phyloP scores from a whole-genome alignment of 306 rosid genomes.

The Cicer bijugum region DNA sequence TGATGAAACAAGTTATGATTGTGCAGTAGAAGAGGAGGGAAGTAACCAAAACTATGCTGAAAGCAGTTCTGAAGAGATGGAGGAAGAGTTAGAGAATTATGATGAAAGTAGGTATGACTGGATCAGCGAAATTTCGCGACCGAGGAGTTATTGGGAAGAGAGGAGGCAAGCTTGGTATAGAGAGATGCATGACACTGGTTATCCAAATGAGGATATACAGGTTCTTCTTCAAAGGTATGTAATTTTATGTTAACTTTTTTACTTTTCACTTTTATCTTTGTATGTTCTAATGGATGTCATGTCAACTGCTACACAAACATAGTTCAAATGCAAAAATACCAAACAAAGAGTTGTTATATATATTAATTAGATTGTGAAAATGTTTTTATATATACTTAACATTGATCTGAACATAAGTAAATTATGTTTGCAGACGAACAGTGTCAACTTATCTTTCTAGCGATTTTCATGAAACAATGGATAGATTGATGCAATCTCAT shows the following conservation, averaged over 20 bases:
- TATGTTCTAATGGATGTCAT: background rate
- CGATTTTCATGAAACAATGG: slow-evolving; percentile 70
- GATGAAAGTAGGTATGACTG: slow-evolving; percentile 62
- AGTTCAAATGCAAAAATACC: no score
- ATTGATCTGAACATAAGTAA: slow-evolving; percentile 30
- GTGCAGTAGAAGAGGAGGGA: slow-evolving; percentile 46
- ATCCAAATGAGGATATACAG: slow-evolving; percentile 71
- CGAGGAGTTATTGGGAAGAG: slow-evolving; percentile 89
- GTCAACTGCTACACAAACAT: no score
- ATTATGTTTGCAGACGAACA: slow-evolving; percentile 62
- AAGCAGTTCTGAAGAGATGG: slow-evolving; percentile 46
- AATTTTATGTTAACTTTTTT: background rate
- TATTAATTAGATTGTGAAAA: slow-evolving; percentile 6
- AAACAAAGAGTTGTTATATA: background rate
- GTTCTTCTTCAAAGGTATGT: slow-evolving; percentile 77
- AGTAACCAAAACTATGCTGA: slow-evolving; percentile 46
- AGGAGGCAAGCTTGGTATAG: slow-evolving; percentile 79
- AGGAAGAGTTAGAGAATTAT: slow-evolving; percentile 49
- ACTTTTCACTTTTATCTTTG: background rate
- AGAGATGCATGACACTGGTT: slow-evolving; percentile 70
- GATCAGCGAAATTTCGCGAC: slow-evolving; percentile 80
- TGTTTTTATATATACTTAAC: slow-evolving; percentile 13
- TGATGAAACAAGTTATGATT: slow-evolving; percentile 36
- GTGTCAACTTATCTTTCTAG: slow-evolving; percentile 81
- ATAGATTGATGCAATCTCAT: slow-evolving; percentile 69